phyloP scores from a whole-genome alignment of 768 basidiomycete species.

The Mycena floridula region DNA sequence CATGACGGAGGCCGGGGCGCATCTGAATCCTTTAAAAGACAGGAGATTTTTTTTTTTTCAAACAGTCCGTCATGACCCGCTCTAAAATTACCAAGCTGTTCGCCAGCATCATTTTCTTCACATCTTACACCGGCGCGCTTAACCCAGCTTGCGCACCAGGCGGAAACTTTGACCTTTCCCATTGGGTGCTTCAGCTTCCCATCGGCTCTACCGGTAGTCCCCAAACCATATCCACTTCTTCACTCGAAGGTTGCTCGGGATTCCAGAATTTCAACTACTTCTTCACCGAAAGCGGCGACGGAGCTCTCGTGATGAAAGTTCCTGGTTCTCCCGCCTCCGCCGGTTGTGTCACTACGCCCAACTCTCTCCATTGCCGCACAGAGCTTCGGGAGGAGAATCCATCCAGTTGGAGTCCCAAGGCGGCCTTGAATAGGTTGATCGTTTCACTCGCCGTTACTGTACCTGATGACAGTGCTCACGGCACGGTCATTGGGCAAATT shows the following conservation, averaged over 20 bases:
- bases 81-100: no score
- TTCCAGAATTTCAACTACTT: conserved; percentile 2
- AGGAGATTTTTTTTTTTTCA: no score
- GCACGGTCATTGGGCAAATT: conserved; percentile 6
- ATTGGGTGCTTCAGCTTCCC: conserved; percentile 2
- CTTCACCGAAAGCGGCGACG: conserved; percentile 2
- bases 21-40: no score
- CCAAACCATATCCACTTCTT: conserved; percentile 1
- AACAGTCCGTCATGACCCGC: no score
- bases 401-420: conserved; percentile 2
- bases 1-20: no score
- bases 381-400: conserved; percentile 2
- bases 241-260: neutral
- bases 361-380: conserved; percentile 3
- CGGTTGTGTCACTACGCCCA: conserved; percentile 2
- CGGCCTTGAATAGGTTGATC: neutral
- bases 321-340: conserved; percentile 2
- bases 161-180: conserved; percentile 5
- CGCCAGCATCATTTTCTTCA: no score
- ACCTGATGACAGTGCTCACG: conserved; percentile 3
- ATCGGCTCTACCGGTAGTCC: neutral
- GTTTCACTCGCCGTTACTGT: neutral
- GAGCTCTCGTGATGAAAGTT: conserved; percentile 4
- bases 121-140: neutral
- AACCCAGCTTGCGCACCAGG: conserved; percentile 1